Evolutionary conservation across 331 rosid genomes (phyloP), one percentile per base, ranked within the genome.

Genomic region (Prunus yedoensis): DNA sequence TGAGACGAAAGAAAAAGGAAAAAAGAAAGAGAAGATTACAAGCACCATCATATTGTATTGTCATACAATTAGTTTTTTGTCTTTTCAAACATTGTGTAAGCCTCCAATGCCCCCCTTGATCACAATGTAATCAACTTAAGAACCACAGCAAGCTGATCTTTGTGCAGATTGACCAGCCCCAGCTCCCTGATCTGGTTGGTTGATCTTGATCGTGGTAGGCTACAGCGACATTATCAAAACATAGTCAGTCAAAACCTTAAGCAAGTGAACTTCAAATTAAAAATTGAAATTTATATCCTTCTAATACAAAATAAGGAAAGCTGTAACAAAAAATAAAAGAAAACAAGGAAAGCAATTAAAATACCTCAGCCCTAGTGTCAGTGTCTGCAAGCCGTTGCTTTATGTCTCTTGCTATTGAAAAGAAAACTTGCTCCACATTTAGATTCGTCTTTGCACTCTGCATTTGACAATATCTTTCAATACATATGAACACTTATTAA

Each of bases 391-490:
- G 97, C 89, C 97, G 90, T 84, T 89, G 93, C 79, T 92, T 94
- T 79, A 94, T 92, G 79, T 94, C 99, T 80, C 83, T 89, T 62
- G 90, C 97, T 70, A 94, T 92, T 1, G 99, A 90, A 82, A 94
- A 92, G 91, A 94, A 94, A 88, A 90, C 97, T 83, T 90, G 89
- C 80, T 94, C 97, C 84, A 92, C 97, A 56, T 94, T 94, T 77
- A 89, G 90, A 89, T 92, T 94, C 38, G 97, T 92, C 86, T 92
- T 94, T 75, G 99, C 97, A 79, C 99, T 94, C 97, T 94, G 93
- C 84, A 73, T 38, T 20, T 65, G 14, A 28, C n/a, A 74, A 66
- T 10, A 21, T 15, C 38, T 20, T 69, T 86, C 68, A 84, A 75
- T 70, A 61, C 13, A 23, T 10, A 5, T 38, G 66, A 53, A 47